phyloP scores from a whole-genome alignment of 2,329 filamentous ascomycete genomes.

The Juglanconis oblonga region DNA sequence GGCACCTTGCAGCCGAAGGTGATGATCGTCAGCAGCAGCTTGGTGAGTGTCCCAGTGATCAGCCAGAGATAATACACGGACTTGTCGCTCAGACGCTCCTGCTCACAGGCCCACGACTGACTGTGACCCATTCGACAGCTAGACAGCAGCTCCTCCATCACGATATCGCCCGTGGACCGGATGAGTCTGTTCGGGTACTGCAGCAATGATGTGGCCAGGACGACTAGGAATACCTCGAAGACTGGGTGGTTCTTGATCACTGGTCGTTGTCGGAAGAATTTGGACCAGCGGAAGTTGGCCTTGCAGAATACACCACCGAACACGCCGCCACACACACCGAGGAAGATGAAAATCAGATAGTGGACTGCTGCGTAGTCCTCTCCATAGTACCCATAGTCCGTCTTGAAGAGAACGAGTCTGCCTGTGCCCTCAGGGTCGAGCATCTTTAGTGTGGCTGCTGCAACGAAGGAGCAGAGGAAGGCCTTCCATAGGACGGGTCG shows the following conservation, averaged over 20 bases:
- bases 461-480: conserved; percentile 55
- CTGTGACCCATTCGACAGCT: conserved; percentile 43
- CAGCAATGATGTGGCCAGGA: conserved; percentile 48
- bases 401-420: conserved; percentile 59
- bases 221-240: conserved; percentile 53
- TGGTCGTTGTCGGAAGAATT: conserved; percentile 47
- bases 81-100: conserved; percentile 39
- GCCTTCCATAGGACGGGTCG: conserved; percentile 53
- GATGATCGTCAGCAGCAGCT: conserved; percentile 54
- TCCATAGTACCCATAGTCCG: conserved; percentile 43
- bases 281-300: conserved; percentile 55
- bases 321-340: conserved; percentile 55
- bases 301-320: conserved; percentile 59
- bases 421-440: conserved; percentile 60
- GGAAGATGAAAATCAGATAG: conserved; percentile 54
- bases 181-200: conserved; percentile 56
- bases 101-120: conserved; percentile 46
- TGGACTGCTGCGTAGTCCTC: conserved; percentile 52
- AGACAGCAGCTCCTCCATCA: conserved; percentile 55
- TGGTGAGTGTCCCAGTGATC: conserved; percentile 49
- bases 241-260: conserved; percentile 55
- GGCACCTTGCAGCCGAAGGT: conserved; percentile 61
- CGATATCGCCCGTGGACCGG: conserved; percentile 51
- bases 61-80: conserved; percentile 47
- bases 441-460: conserved; percentile 52